A percentile compares a stretch with the other conserved stretches of the same genome.
Evolutionary conservation across 257 asterid species (phyloP).

Genomic region (Euphrasia confusa): DNA sequence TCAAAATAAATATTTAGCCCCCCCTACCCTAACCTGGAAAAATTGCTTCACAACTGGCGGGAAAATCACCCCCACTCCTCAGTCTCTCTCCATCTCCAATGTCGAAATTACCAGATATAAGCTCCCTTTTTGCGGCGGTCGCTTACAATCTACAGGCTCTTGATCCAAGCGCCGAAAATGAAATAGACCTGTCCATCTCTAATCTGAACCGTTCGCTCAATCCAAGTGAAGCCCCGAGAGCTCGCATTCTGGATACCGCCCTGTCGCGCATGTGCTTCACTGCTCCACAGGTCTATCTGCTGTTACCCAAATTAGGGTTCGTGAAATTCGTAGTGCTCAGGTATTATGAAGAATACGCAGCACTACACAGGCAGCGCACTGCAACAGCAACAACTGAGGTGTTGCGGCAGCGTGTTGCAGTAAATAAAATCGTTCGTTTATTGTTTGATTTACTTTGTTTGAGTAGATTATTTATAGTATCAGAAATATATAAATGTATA

Average conservation of each 20-base stretch:
- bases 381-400: too few relatives aligned
- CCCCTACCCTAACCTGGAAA: too few relatives aligned
- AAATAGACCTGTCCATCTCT: conserved; percentile 34
- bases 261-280: conserved; percentile 75
- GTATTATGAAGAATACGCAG: too few relatives aligned
- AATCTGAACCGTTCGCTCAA: conserved; percentile 62
- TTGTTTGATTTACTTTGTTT: too few relatives aligned
- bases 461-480: too few relatives aligned
- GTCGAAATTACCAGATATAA: conserved; percentile 41
- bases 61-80: not conserved
- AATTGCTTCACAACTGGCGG: not conserved
- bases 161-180: conserved; percentile 27
- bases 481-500: too few relatives aligned
- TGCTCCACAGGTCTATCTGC: conserved; percentile 58
- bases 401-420: too few relatives aligned
- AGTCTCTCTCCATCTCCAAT: conserved; percentile 20
- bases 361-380: too few relatives aligned
- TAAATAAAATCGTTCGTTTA: too few relatives aligned
- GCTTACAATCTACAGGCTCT: conserved; percentile 49
- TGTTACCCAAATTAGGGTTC: not conserved
- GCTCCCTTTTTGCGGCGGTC: conserved; percentile 45
- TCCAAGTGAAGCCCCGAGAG: conserved; percentile 41
- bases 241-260: conserved; percentile 57
- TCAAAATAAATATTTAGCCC: too few relatives aligned
- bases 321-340: too few relatives aligned